A percentile compares a stretch with the other conserved stretches of the same genome.
Evolutionary conservation across 192 early-diverging fungal genomes (phyloP).

Genomic region (Coemansia nantahalensis): DNA sequence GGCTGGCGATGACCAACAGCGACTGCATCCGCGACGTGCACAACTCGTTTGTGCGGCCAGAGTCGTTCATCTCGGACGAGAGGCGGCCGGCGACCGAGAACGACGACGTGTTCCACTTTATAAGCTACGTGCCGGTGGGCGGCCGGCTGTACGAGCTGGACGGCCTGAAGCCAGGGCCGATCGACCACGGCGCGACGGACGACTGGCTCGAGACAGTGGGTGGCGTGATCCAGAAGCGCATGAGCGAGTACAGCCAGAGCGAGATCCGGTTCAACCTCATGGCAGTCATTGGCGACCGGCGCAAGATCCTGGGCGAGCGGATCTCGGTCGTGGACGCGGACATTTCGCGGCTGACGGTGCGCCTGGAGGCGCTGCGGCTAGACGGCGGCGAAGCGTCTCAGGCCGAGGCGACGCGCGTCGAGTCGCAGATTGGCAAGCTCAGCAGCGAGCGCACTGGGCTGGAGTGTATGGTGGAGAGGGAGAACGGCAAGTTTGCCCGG

Average conservation of each 20-base stretch:
- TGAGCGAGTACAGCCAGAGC: conserved; percentile 56
- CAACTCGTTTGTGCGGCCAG: conserved; percentile 77
- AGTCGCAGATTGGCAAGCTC: conserved; percentile 42
- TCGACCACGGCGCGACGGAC: conserved; percentile 64
- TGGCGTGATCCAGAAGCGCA: conserved; percentile 66
- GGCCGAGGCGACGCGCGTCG: conserved; percentile 22
- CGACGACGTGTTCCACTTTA: conserved; percentile 79
- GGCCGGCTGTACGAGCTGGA: conserved; percentile 78
- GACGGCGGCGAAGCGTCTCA: conserved; percentile 39
- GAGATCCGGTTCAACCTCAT: conserved; percentile 81
- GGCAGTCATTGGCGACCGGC: conserved; percentile 69
- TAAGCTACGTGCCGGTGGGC: conserved; percentile 71
- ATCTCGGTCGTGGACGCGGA: conserved; percentile 51
- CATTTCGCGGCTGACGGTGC: conserved; percentile 28
- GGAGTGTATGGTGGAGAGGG: conserved; percentile 56
- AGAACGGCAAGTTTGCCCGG: conserved; percentile 59
- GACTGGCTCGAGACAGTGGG: conserved; percentile 66
- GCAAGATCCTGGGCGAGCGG: conserved; percentile 55
- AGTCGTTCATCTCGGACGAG: conserved; percentile 72
- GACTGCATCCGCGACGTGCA: conserved; percentile 73
- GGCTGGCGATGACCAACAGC: conserved; percentile 74
- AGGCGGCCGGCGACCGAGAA: conserved; percentile 53
- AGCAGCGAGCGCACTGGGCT: conserved; percentile 54
- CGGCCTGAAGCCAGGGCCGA: conserved; percentile 64
- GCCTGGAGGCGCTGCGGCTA: conserved; percentile 29